Evolutionary conservation across 106 monocot genomes (phyloP), one percentile per base, ranked within the genome.

Genomic region (Allium cepa): DNA sequence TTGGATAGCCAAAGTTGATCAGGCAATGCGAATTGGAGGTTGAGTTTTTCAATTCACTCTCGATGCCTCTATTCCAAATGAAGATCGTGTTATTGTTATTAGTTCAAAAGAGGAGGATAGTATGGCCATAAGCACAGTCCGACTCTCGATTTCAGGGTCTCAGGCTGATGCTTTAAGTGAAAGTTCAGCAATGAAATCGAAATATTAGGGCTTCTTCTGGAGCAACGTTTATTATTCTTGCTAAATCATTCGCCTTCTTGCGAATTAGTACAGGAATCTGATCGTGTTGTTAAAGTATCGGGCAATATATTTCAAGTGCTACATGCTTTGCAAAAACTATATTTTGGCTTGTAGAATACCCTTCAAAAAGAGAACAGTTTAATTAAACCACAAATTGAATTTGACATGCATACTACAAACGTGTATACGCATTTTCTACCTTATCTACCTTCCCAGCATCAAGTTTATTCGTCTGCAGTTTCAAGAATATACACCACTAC

Each of bases 251-350:
- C 55, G 53, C 67, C 67, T 8, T 4, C 5, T 13, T 67, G 53
- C 55, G n/a, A n/a, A n/a, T 13, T 27, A 53, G 67, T 10, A 53
- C 53, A 53, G 9, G 67, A 67, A 53, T 67, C 67, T 67, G 67
- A 67, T 53, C 53, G 67, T 53, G 47, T 67, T 53, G 26, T 53
- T 50, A n/a, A 67, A 53, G 67, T 67, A 67, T 67, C 67, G 55
- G 67, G 67, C 11, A 67, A 67, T 67, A 53, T 53, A 9, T 49
- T 53, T 50, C 27, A 67, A 67, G 67, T 67, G 13, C 55, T 67
- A 53, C 4, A 27, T 51, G 67, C 67, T 14, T 67, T 67, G 67
- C 53, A 26, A 53, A 53, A 27, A 27, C 51, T 67, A 10, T 26
- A 18, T 28, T 13, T 26, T 53, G 55, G 28, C 26, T 67, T 67